Evolutionary conservation across 176 grass and related monocot species (phyloP), one percentile per base, ranked within the genome.

Genomic region (Thinopyrum elongatum): DNA sequence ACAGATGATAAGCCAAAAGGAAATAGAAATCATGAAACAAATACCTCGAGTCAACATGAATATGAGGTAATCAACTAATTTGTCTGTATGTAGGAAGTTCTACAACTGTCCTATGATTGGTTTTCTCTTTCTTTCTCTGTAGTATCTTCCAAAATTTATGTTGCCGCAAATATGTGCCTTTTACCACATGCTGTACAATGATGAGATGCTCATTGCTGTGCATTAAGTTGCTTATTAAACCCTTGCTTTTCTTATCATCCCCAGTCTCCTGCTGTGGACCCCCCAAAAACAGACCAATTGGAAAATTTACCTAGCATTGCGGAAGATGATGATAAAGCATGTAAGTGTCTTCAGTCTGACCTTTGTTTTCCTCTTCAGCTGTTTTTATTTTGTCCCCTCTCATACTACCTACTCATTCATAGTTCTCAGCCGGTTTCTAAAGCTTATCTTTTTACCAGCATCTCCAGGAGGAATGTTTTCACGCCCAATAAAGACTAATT

Each of bases 1-100:
- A 95, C 94, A 10, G 86, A 93, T 67, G 96, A 95, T 78, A 95
- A 79, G 84, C 87, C 82, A 71, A 90, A 89, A 82, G 92, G 92
- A 82, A 85, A 65, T 19, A 72, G 22, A n/a, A 87, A 95, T 86
- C 84, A 85, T 53, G 90, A 92, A 72, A 67, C 33, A 62, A 89
- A 80, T 49, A 74, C 82, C 26, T 88, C 66, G 29, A 93, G 92
- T 83, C 91, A 85, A 83, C 85, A 47, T 51, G 91, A 95, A 74
- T 90, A 91, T 77, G 91, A 95, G 95, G 93, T 95, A 95, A 78
- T 46, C 57, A 53, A 64, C 29, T 77, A 27, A 16, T 27, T 61
- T 63, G 11, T 71, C 29, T 31, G 34, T 76, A 30, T 30, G 33
- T 76, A 21, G 3, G 4, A 65, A 61, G 10, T 74, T 67, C 77